A percentile compares a stretch with the other conserved stretches of the same genome.
Conservation (phyloP, 192 early-diverging fungal genomes). For the Coemansia sp. region DNA sequence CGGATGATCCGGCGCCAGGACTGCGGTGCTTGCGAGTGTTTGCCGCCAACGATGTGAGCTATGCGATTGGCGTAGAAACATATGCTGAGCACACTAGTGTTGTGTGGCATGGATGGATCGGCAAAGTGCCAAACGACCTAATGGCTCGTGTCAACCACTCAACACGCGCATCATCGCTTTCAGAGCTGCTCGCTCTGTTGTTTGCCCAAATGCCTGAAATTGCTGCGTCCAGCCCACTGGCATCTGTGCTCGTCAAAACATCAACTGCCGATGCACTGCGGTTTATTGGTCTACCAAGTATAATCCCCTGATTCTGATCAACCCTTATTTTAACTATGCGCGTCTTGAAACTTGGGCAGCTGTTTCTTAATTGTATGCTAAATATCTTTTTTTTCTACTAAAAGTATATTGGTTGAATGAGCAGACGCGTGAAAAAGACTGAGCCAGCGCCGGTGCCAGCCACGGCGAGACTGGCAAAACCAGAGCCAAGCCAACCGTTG, state of each 20-base stretch:
- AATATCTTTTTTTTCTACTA: neutral
- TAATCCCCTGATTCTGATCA: neutral
- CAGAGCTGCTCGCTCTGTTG: neutral
- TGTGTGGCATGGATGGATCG: slow-evolving; percentile 21
- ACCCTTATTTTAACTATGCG: neutral
- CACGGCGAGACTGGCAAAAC: no score
- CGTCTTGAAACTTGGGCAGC: no score
- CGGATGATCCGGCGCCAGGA: neutral
- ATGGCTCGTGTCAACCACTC: neutral
- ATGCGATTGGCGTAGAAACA: slow-evolving; percentile 5
- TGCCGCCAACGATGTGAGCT: neutral
- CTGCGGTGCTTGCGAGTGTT: slow-evolving; percentile 22
- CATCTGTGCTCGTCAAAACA: neutral
- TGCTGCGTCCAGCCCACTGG: neutral
- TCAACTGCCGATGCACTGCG: slow-evolving; percentile 3
- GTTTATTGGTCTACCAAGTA: slow-evolving; percentile 7
- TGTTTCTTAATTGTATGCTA: slow-evolving; percentile 3
- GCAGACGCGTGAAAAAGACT: slow-evolving; percentile 1
- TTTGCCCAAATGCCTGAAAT: slow-evolving; percentile 14
- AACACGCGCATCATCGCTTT: neutral
- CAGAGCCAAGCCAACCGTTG: no score
- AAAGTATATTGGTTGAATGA: neutral
- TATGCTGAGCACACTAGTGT: neutral
- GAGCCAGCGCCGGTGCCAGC: neutral
- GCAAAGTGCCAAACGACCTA: neutral